Evolutionary conservation across 2,329 filamentous ascomycete genomes (phyloP).

Genomic region (Pseudogymnoascus sp.): DNA sequence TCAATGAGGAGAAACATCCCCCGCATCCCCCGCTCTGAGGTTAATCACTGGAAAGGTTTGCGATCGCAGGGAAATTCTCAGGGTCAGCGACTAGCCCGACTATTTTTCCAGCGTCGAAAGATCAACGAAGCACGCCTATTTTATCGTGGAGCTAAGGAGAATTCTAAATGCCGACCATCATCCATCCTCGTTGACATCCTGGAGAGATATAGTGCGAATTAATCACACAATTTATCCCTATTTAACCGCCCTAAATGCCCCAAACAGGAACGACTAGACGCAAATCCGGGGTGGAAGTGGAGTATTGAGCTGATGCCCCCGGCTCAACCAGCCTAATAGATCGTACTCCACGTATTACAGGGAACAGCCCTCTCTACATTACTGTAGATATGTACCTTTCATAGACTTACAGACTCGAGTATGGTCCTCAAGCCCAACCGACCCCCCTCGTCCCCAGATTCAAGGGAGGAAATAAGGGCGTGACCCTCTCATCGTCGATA

Average conservation of each 20-base stretch:
- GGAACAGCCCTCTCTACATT: not conserved
- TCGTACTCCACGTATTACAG: not conserved
- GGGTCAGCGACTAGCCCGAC: not conserved
- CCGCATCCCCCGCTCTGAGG: too few species aligned
- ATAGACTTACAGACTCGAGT: not conserved
- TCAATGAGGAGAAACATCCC: not conserved
- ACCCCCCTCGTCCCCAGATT: not conserved
- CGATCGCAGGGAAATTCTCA: not conserved
- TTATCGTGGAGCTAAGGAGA: not conserved
- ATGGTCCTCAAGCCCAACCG: not conserved
- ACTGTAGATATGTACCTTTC: conserved; percentile 4
- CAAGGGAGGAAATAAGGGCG: not conserved
- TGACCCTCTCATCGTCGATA: not conserved
- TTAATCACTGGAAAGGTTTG: not conserved
- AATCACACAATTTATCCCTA: not conserved
- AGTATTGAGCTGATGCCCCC: not conserved
- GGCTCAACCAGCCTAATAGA: not conserved
- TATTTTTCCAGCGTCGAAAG: not conserved
- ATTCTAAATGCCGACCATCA: not conserved
- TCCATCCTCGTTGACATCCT: not conserved
- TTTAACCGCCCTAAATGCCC: not conserved
- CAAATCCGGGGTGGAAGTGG: conserved; percentile 4
- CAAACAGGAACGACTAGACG: not conserved
- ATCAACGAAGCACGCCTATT: not conserved
- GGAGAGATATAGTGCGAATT: not conserved